Base-by-base conservation (phyloP, 306 rosid species). In the Medicago truncatula region DNA sequence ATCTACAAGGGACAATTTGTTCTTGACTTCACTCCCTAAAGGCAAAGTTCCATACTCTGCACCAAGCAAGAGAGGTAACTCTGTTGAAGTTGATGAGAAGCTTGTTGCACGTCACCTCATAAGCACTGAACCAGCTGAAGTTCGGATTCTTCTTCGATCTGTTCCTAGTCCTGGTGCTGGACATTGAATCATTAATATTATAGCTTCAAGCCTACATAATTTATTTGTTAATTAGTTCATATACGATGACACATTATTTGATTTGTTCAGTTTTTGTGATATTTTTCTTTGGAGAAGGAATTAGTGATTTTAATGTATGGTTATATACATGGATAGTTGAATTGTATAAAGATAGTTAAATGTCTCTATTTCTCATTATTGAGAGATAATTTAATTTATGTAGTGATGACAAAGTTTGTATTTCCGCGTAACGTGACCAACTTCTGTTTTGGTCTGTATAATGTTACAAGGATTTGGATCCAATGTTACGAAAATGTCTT, bases 151-250 rank as follows among this genome's bases (percentile, higher is more conserved):
- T 79, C 81, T 87, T 2, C 73, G 68, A 71, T 89, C 98, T 53
- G 89, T 91, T 62, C 98, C 98, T 0, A 94, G 96, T 86, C 97
- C 98, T 12, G 97, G 98, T 8, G 87, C 78, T 6, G 98, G 96
- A 23, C 95, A 94, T 75, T 91, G 64, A 31, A 28, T 28, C 0
- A 28, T 28, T 28, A 3, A 28, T 28, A 28, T 28, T 34, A 34
- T 6, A 31, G 0, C 36, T 31, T 28, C 34, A 2, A 28, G 34
- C 34, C 34, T 28, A 28, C 34, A 28, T 28, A 23, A 23, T 23
- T 23, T 34, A 34, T 2, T 74, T 50, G 70, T 47, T 47, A 1
- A 17, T 47, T 47, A 1, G 53, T 47, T 47, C 53, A 4, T 47
- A 11, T 5, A 47, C 3, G 16, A 14, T 14, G 8, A 53, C 76